Evolutionary conservation across 2,329 filamentous ascomycete genomes (phyloP), one percentile per base, ranked within the genome.

Genomic region (Cercospora janseana): DNA sequence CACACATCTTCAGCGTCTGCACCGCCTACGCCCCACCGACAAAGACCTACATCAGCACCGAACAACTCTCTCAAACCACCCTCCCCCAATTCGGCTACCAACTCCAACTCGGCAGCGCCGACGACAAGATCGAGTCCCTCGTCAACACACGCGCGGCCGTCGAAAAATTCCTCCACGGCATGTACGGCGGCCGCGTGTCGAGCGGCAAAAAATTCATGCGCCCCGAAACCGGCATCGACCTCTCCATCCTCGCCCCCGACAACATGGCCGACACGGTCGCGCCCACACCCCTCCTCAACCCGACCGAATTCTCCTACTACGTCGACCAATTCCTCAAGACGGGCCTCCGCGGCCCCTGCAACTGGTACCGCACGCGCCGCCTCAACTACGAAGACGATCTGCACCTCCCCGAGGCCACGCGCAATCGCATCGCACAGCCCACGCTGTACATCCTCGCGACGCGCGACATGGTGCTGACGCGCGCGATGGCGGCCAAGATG

Each of bases 11-110:
- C 73, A 81, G 80, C 59, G 74, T 95, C 54, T 58, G 93, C 72
- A 91, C 88, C 21, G 87, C 91, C 0, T 95, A 85, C 67, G 63
- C 80, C 2, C 85, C 86, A 0, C 38, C 48, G 2, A 60, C 62
- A 52, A 73, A 67, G 46, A 69, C 66, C 16, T 87, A 74, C 63
- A 56, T 79, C 12, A 72, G 82, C 1, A 72, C 85, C 2, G 79
- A 85, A 61, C 70, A 79, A n/a, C 56, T 87, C 21, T 79, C 86
- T 35, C 73, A 74, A 34, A 72, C 58, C 63, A 75, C 47, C 63
- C 60, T 87, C 31, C 82, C 84, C 34, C 86, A 87, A 63, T 92
- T 94, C 65, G 77, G 72, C 10, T 98, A 98, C 70, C 92, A 96
- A 75, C 67, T 93, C 37, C 88, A 95, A 58, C 79, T 96, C 44